Base-by-base conservation (phyloP, 441 rosid species). In the Raphanus hybrid region DNA sequence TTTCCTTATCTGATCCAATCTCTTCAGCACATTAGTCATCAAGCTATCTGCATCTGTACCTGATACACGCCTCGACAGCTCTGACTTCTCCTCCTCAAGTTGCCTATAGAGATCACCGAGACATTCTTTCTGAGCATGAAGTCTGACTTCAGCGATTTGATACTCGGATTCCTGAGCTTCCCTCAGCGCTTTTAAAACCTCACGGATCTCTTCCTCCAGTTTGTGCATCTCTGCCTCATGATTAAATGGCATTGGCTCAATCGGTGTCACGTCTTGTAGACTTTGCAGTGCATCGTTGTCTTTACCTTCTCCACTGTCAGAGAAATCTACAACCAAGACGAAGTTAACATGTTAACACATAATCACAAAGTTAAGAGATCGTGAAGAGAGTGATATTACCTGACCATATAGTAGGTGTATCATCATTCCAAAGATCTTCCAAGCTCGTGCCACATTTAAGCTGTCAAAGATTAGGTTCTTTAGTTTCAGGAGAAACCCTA, bases 111-210 rank as follows among this genome's bases (percentile, higher is more conserved):
- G 88, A 75, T 76, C 85, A 67, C 52, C 74, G 57, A 92, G 87
- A 37, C 81, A 83, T 39, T 79, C 82, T 86, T 90, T 90, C 84
- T 91, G 93, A 70, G 84, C 85, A 79, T 76, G 67, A 62, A 93
- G 91, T 65, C 43, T 81, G 75, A 80, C 90, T 86, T 90, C 91
- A 16, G 96, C 97, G 64, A 86, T 75, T 75, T 75, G 86, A 80
- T 82, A 93, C 78, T 93, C 97, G 8, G 58, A 72, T 69, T 86
- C 89, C 77, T 92, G 96, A 32, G 96, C 81, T 67, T 78, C 80
- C 66, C 65, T 83, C 71, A 95, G 82, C 57, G 84, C 78, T 74
- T 64, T 86, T 6, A 95, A 95, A 66, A 85, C 88, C 71, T 77
- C 77, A 41, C 81, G 74, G 72, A 95, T 82, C 83, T 90, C 92